Conservation (phyloP, 202 grass and related monocot species). For the Dendrocalamus latiflorus region DNA sequence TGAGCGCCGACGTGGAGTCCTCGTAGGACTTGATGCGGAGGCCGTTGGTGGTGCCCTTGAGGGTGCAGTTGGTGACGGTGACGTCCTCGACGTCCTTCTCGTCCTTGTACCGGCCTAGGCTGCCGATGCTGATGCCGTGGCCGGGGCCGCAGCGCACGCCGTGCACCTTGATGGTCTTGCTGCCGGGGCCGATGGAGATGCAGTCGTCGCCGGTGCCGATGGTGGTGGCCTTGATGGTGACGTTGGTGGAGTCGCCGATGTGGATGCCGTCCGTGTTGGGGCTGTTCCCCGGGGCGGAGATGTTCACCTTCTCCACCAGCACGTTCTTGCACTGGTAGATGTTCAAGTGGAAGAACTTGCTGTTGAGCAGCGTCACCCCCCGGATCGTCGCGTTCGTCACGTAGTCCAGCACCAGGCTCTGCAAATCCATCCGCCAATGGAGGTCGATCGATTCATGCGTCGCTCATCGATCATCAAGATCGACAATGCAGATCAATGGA, state of each 20-base stretch:
- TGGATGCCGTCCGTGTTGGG: conserved; percentile 77
- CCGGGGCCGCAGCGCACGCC: conserved; percentile 40
- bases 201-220: conserved; percentile 67
- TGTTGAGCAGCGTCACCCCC: conserved; percentile 29
- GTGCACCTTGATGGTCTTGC: conserved; percentile 4
- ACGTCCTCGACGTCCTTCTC: conserved; percentile 62
- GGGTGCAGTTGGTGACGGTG: conserved; percentile 28
- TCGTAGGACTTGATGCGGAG: conserved; percentile 79
- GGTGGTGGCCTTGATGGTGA: conserved; percentile 35
- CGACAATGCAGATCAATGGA: too few relatives aligned
- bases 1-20: conserved; percentile 34
- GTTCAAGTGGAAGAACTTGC: conserved; percentile 75
- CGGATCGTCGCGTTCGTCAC: conserved; percentile 43
- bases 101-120: conserved; percentile 50
- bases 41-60: conserved; percentile 51
- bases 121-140: conserved; percentile 68
- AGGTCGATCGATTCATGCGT: neutral
- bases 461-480: too few relatives aligned
- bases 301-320: conserved; percentile 23
- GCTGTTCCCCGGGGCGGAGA: conserved; percentile 42
- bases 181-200: conserved; percentile 57
- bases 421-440: neutral
- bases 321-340: conserved; percentile 41
- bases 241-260: conserved; percentile 39
- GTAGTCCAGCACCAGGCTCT: conserved; percentile 57